Evolutionary conservation across 2,329 filamentous ascomycete species (phyloP), one percentile per base, ranked within the genome.

Genomic region (Leptodontidium sp.): DNA sequence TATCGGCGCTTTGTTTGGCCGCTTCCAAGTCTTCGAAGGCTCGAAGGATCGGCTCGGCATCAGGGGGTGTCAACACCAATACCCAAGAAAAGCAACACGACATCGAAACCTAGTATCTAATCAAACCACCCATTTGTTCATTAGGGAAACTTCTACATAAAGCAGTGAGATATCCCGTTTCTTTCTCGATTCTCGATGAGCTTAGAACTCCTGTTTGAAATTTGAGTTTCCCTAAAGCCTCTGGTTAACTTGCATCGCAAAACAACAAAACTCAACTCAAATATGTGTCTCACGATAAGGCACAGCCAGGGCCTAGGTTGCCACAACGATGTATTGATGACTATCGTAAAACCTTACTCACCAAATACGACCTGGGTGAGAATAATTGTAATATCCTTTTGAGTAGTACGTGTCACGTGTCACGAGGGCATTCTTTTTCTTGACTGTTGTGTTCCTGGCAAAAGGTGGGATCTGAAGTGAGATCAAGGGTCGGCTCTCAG

Each of bases 21-120:
- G 35, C 35, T 40, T 40, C 9, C 35, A 40, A 40, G 4, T 40
- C 52, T 29, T 32, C 32, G 52, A 35, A 47, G 32, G 14, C 32
- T 58, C 35, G 55, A 58, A 58, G 55, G 55, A 58, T 40, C n/a
- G 55, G 35, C 55, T 58, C 17, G 17, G 55, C 55, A n/a, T 40
- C 55, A 58, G 32, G 55, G n/a, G 55, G 9, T 24, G 53, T 7
- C n/a, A 45, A 45, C 15, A 17, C 11, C 35, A 40, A 40, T 8
- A 58, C n/a, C 17, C 35, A 40, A 4, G 55, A 58, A 17, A 40
- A 35, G 45, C 45, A n/a, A 47, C 45, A 17, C n/a, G 45, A 3
- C 4, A 32, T 57, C 29, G 6, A 57, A 35, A 3, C 35, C 32
- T 38, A 35, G n/a, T 8, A 21, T 3, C 45, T 11, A 14, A 11